Conservation (phyloP, 495 filamentous ascomycete species). For the Hyaloscypha bicolor region DNA sequence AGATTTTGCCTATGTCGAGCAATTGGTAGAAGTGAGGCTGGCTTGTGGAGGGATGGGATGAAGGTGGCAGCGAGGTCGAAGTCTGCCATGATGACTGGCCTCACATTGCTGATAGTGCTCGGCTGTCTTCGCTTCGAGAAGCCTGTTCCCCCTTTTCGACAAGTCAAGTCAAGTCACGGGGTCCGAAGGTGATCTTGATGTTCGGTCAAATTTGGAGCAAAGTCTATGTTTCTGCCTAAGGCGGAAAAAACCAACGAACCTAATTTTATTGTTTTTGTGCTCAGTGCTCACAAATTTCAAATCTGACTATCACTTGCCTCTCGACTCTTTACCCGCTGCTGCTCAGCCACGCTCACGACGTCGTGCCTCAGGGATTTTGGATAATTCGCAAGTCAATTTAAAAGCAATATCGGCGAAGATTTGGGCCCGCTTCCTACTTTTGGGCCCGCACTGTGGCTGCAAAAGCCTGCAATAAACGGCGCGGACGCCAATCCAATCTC, state of each 20-base stretch:
- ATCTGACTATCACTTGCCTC: too few species aligned
- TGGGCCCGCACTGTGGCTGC: not conserved
- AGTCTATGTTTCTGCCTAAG: not conserved
- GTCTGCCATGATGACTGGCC: constrained; percentile 46
- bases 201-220: not conserved
- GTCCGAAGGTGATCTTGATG: not conserved
- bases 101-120: constrained; percentile 16
- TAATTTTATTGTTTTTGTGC: too few species aligned
- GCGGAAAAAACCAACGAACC: not conserved
- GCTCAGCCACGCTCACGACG: not conserved
- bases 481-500: constrained; percentile 9
- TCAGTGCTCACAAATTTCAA: too few species aligned
- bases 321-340: not conserved
- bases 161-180: not conserved
- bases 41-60: constrained; percentile 78
- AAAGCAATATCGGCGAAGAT: not conserved
- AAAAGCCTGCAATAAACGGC: not conserved
- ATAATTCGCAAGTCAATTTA: not conserved
- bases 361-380: not conserved
- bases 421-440: not conserved
- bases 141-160: not conserved
- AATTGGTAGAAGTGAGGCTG: constrained; percentile 75
- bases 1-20: constrained; percentile 71
- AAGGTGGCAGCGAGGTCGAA: constrained; percentile 65
- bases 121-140: not conserved